phyloP scores from a whole-genome alignment of 2,329 filamentous ascomycete species.

The Coleophoma eucalyptorum region DNA sequence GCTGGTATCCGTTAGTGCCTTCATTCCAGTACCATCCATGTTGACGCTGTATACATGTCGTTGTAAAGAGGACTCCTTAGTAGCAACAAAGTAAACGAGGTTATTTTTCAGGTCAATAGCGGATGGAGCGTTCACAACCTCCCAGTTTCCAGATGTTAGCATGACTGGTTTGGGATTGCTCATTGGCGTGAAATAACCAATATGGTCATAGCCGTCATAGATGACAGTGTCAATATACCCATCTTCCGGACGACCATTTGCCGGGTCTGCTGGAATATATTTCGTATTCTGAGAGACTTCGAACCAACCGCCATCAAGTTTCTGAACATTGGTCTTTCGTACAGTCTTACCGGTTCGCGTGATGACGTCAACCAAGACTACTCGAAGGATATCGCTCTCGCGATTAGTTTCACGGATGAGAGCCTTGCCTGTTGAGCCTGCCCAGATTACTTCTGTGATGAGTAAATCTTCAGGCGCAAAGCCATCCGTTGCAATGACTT shows the following conservation, averaged over 20 bases:
- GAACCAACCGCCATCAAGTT: slow-evolving; percentile 95
- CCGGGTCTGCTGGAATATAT: slow-evolving; percentile 80
- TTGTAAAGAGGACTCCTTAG: slow-evolving; percentile 83
- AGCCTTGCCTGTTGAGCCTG: slow-evolving; percentile 67
- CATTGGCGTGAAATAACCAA: slow-evolving; percentile 89
- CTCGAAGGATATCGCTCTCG: slow-evolving; percentile 85
- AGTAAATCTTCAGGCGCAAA: slow-evolving; percentile 80
- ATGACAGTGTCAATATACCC: slow-evolving; percentile 93
- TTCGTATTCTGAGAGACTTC: slow-evolving; percentile 85
- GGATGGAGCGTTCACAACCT: slow-evolving; percentile 81
- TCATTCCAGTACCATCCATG: slow-evolving; percentile 71
- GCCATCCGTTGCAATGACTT: slow-evolving; percentile 70
- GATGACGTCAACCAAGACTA: slow-evolving; percentile 79
- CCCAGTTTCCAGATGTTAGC: slow-evolving; percentile 87
- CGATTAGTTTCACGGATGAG: slow-evolving; percentile 91
- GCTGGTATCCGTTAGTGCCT: slow-evolving; percentile 69
- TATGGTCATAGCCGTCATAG: slow-evolving; percentile 80
- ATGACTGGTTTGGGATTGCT: slow-evolving; percentile 78
- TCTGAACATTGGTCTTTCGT: slow-evolving; percentile 72
- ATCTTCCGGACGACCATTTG: slow-evolving; percentile 71
- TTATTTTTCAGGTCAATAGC: slow-evolving; percentile 82
- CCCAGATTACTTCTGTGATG: slow-evolving; percentile 93
- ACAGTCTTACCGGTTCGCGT: slow-evolving; percentile 73
- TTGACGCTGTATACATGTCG: slow-evolving; percentile 89
- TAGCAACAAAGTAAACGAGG: slow-evolving; percentile 85